These are phyloP conservation scores for Tubosaeta sp. DNA, from an alignment of 768 basidiomycete genomes.

Conservation along the genomic window DNA sequence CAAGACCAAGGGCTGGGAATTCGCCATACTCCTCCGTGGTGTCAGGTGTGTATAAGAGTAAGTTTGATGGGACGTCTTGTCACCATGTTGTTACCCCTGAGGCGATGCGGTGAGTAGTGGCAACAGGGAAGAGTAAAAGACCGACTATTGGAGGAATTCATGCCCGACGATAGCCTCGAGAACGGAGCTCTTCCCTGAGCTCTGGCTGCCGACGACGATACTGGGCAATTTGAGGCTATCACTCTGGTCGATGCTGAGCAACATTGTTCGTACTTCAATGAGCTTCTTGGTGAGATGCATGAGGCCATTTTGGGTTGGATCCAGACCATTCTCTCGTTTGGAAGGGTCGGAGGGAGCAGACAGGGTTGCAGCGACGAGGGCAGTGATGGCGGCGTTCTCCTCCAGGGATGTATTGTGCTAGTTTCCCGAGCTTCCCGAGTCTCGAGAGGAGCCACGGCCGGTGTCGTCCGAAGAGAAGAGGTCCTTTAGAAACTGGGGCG, in stretches of 20 bases:
- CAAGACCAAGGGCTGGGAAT: conserved; percentile 86
- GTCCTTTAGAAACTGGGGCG: conserved; percentile 68
- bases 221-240: conserved; percentile 93
- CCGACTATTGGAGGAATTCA: conserved; percentile 96
- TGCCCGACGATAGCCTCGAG: conserved; percentile 97
- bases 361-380: conserved; percentile 72
- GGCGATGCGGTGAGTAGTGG: background rate
- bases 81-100: conserved; percentile 98
- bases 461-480: conserved; percentile 38
- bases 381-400: conserved; percentile 64
- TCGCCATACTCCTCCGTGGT: conserved; percentile 81
- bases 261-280: conserved; percentile 92
- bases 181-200: conserved; percentile 97
- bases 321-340: conserved; percentile 29
- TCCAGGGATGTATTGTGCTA: conserved; percentile 41
- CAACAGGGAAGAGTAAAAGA: conserved; percentile 10
- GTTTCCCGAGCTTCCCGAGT: conserved; percentile 35
- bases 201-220: conserved; percentile 98
- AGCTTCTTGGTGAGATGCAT: conserved; percentile 93
- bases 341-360: conserved; percentile 63
- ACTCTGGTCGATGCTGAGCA: conserved; percentile 95
- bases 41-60: conserved; percentile 87
- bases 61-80: conserved; percentile 97
- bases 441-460: conserved; percentile 32
- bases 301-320: conserved; percentile 70